Evolutionary conservation across 371 early-diverging fungal species (phyloP).

Genomic region (Lichtheimia ornata): DNA sequence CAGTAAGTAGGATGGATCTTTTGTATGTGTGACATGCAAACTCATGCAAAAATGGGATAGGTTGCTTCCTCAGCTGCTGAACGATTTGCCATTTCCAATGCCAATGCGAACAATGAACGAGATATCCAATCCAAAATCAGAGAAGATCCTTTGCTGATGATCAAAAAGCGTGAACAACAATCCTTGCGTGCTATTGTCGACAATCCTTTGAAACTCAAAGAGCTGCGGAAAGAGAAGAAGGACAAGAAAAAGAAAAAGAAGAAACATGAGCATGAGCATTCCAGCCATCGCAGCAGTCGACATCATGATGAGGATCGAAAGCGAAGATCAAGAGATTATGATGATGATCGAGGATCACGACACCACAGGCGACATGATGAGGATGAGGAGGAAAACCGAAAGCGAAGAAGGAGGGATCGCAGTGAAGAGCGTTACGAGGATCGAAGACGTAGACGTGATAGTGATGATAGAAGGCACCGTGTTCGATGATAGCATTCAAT

Average conservation of each 20-base stretch:
- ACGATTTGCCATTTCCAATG: constrained; percentile 44
- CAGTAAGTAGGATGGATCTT: constrained; percentile 27
- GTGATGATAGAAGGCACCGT: not conserved
- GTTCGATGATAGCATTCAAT: too few relatives aligned
- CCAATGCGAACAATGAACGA: constrained; percentile 75
- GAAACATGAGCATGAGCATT: constrained; percentile 1
- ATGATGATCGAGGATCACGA: not conserved
- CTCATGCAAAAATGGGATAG: constrained; percentile 11
- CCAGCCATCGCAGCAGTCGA: not conserved
- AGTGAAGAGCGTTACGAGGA: not conserved
- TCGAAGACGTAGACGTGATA: constrained; percentile 1
- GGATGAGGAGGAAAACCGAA: not conserved
- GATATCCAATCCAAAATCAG: constrained; percentile 87
- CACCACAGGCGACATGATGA: not conserved
- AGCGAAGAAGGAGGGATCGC: not conserved
- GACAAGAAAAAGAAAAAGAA: constrained; percentile 47
- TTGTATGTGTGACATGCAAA: not conserved
- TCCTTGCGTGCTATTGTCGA: constrained; percentile 75
- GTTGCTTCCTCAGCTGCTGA: constrained; percentile 22
- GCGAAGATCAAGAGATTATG: not conserved
- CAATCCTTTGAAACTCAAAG: constrained; percentile 74
- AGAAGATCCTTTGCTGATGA: constrained; percentile 91
- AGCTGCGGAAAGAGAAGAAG: constrained; percentile 49
- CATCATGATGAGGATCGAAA: constrained; percentile 3
- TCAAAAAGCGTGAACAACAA: constrained; percentile 84